Percentiles rank a stretch among this genome's conserved stretches.
These are phyloP conservation scores for Boletus smithii DNA, from an alignment of 1,284 basidiomycete species.

Conservation along the genomic window DNA sequence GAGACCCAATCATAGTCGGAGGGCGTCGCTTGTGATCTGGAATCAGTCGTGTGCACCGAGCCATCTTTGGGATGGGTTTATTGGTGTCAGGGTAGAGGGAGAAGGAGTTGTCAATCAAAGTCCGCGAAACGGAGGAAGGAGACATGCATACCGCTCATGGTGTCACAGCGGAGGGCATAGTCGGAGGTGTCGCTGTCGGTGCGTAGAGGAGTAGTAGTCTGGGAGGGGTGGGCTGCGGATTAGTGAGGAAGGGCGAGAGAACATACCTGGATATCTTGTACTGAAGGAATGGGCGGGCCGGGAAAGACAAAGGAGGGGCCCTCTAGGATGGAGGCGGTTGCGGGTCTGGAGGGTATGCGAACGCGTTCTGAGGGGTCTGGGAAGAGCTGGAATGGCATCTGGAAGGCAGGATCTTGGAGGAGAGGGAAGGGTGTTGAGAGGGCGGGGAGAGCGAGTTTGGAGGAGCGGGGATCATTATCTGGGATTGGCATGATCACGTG, in stretches of 20 bases:
- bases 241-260: not conserved
- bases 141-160: conserved; percentile 24
- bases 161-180: conserved; percentile 6
- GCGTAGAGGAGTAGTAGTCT: conserved; percentile 11
- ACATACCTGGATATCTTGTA: conserved; percentile 14
- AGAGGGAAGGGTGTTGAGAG: conserved; percentile 27
- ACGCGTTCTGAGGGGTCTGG: conserved; percentile 19
- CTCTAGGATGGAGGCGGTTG: conserved; percentile 49
- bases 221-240: not conserved
- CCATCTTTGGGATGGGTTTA: conserved; percentile 22
- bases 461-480: conserved; percentile 20
- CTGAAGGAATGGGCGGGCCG: conserved; percentile 15
- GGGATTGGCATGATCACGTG: conserved; percentile 32
- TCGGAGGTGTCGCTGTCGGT: conserved; percentile 16
- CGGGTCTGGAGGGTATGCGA: conserved; percentile 42
- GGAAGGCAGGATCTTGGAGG: conserved; percentile 24
- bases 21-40: conserved; percentile 21
- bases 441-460: conserved; percentile 15
- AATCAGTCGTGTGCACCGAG: conserved; percentile 8
- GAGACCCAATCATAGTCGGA: conserved; percentile 69
- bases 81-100: conserved; percentile 26
- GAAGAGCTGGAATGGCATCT: conserved; percentile 35
- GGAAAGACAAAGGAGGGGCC: conserved; percentile 29
- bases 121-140: not conserved
- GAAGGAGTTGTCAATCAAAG: conserved; percentile 8